Conservation (phyloP, 768 basidiomycete genomes). For the Leccinellum rugosiceps region DNA sequence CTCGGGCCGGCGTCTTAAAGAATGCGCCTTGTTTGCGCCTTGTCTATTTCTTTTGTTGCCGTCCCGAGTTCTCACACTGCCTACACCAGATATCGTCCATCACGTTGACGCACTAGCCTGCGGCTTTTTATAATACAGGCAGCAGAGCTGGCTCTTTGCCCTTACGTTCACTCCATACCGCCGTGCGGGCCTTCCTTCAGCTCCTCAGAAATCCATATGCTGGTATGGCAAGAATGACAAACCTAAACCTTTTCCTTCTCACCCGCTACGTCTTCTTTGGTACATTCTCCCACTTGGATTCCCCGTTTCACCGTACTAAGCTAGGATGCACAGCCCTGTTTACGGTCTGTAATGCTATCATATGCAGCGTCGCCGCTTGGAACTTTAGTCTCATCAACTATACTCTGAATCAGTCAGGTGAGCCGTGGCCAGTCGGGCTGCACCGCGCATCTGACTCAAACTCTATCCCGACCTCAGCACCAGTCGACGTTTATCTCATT, state of each 20-base stretch:
- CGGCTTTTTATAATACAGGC: conserved; percentile 6
- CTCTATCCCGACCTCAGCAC: conserved; percentile 29
- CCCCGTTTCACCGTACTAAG: background rate
- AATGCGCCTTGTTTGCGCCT: background rate
- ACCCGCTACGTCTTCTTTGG: conserved; percentile 63
- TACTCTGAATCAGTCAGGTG: conserved; percentile 34
- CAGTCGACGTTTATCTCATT: conserved; percentile 58
- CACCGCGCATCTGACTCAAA: conserved; percentile 7
- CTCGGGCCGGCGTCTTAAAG: background rate
- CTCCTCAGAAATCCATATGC: conserved; percentile 28
- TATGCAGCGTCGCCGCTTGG: conserved; percentile 67
- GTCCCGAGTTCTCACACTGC: conserved; percentile 19
- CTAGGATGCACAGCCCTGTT: conserved; percentile 44
- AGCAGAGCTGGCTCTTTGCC: conserved; percentile 32
- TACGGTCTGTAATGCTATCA: conserved; percentile 61
- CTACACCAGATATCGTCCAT: conserved; percentile 5
- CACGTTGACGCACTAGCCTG: conserved; percentile 8
- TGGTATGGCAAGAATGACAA: conserved; percentile 38
- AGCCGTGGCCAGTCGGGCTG: conserved; percentile 19
- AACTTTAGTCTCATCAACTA: conserved; percentile 51
- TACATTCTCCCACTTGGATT: conserved; percentile 21
- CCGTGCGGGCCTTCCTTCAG: conserved; percentile 27
- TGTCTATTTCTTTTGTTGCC: background rate
- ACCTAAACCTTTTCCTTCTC: conserved; percentile 38
- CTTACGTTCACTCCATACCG: conserved; percentile 21